Conservation (phyloP, 2,329 filamentous ascomycete species). For the Metarhizium humberi region DNA sequence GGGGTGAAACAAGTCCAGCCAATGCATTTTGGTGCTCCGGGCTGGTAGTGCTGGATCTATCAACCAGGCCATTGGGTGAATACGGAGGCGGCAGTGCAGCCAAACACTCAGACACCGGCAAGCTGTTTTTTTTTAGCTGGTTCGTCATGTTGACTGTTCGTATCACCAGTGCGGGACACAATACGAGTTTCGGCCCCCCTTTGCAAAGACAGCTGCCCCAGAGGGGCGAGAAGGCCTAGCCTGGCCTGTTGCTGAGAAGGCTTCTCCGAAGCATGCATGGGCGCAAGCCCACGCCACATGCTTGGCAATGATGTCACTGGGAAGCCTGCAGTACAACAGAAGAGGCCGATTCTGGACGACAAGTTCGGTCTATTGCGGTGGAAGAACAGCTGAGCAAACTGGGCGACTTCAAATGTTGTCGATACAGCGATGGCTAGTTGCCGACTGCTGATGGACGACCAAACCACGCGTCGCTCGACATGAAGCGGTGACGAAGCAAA, state of each 20-base stretch:
- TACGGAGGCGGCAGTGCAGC: background rate
- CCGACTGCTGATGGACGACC: too few species aligned
- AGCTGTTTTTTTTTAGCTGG: background rate
- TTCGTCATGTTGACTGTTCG: background rate
- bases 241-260: too few species aligned
- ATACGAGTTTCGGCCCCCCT: background rate
- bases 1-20: too few species aligned
- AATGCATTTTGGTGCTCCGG: background rate
- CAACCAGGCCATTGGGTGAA: background rate
- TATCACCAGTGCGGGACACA: background rate
- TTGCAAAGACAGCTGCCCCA: too few species aligned
- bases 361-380: too few species aligned
- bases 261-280: background rate
- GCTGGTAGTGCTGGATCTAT: background rate
- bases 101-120: background rate
- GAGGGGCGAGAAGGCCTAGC: background rate
- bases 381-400: too few species aligned
- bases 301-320: background rate
- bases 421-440: too few species aligned
- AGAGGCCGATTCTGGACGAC: too few species aligned
- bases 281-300: background rate
- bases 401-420: too few species aligned
- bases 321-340: background rate
- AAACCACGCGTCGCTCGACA: background rate
- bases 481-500: too few species aligned